Evolutionary conservation across 2,329 filamentous ascomycete species (phyloP).

Genomic region (Paraphoma sp.): DNA sequence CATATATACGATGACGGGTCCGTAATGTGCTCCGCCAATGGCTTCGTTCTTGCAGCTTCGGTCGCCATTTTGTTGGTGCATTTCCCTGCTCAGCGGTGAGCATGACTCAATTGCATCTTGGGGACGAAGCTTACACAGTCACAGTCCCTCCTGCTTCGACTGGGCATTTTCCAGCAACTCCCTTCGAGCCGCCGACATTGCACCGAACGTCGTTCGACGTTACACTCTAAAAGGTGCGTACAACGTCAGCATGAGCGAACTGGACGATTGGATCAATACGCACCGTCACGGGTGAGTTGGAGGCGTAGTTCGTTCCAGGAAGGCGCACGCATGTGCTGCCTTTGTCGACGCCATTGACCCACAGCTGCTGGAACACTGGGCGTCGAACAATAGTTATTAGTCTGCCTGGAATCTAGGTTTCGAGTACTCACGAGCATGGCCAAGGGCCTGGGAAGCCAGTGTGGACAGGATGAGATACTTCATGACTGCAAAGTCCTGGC

Average conservation of each 20-base stretch:
- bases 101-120: too few relatives aligned
- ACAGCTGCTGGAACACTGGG: constrained; percentile 52
- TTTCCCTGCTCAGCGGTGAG: too few relatives aligned
- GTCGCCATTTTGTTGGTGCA: constrained; percentile 37
- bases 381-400: too few relatives aligned
- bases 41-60: constrained; percentile 53
- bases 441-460: constrained; percentile 28
- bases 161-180: constrained; percentile 27
- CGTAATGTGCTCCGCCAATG: constrained; percentile 62
- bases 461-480: constrained; percentile 20
- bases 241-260: constrained; percentile 27
- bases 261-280: constrained; percentile 35
- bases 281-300: constrained; percentile 43
- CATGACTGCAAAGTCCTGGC: constrained; percentile 10
- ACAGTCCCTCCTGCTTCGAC: constrained; percentile 29
- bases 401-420: too few relatives aligned
- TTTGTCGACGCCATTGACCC: constrained; percentile 52
- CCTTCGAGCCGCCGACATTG: constrained; percentile 40
- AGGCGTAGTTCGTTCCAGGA: constrained; percentile 12
- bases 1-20: constrained; percentile 62
- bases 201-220: constrained; percentile 60
- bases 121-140: too few relatives aligned
- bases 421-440: constrained; percentile 47
- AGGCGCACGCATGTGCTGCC: constrained; percentile 28
- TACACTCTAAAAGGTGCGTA: constrained; percentile 57